phyloP scores from a whole-genome alignment of 805 yeast species.

The Myxozyma monticola region DNA sequence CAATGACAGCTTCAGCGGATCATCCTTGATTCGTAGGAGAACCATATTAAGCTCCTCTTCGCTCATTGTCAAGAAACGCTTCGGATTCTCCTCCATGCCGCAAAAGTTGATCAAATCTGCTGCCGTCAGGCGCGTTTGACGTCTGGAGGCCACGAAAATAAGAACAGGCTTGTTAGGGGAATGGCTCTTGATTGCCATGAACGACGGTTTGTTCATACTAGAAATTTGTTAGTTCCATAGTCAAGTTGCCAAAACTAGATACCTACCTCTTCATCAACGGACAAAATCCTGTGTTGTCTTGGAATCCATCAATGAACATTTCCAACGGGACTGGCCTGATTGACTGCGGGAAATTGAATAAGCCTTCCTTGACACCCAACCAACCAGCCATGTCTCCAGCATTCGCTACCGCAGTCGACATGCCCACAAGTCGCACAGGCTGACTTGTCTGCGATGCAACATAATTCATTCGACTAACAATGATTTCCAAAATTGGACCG shows the following conservation, averaged over 20 bases:
- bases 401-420: slow-evolving; percentile 84
- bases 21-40: slow-evolving; percentile 68
- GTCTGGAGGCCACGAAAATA: slow-evolving; percentile 80
- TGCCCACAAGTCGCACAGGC: slow-evolving; percentile 67
- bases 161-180: slow-evolving; percentile 82
- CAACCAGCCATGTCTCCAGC: slow-evolving; percentile 85
- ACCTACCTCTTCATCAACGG: slow-evolving; percentile 64
- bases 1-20: slow-evolving; percentile 68
- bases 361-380: slow-evolving; percentile 69
- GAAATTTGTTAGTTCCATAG: background rate
- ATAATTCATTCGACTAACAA: slow-evolving; percentile 83
- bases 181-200: slow-evolving; percentile 87
- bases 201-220: slow-evolving; percentile 86
- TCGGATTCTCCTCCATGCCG: slow-evolving; percentile 75
- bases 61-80: slow-evolving; percentile 64
- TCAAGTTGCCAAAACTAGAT: too few relatives aligned
- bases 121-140: slow-evolving; percentile 81
- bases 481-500: slow-evolving; percentile 84
- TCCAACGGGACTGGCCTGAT: slow-evolving; percentile 84
- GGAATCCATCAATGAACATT: slow-evolving; percentile 85
- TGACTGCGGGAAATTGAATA: slow-evolving; percentile 77
- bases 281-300: slow-evolving; percentile 76
- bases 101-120: slow-evolving; percentile 74
- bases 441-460: slow-evolving; percentile 59
- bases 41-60: slow-evolving; percentile 60